Evolutionary conservation across 495 filamentous ascomycete genomes (phyloP).

Genomic region (Hypoxylon fragiforme): DNA sequence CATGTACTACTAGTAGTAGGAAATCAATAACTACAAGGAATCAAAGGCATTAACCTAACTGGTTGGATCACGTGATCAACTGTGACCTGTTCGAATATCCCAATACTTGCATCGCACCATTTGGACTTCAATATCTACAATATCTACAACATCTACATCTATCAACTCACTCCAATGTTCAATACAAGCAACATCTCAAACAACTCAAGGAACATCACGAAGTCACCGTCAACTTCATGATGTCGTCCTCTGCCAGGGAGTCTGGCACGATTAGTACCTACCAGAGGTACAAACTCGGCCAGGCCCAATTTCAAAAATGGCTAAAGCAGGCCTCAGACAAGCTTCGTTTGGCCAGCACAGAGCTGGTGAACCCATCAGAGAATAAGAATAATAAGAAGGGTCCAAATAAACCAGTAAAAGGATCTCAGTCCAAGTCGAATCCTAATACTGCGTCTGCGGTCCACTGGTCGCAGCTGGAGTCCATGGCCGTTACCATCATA

Average conservation of each 20-base stretch:
- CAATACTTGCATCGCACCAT: no score
- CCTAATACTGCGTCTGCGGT: constrained; percentile 2
- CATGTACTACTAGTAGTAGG: no score
- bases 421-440: neutral
- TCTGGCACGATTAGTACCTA: constrained; percentile 5
- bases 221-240: neutral
- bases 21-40: no score
- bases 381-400: neutral
- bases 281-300: constrained; percentile 33
- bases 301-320: constrained; percentile 40
- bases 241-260: neutral
- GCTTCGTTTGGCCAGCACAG: neutral
- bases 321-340: constrained; percentile 34
- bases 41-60: no score
- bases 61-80: no score
- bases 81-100: no score
- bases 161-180: no score
- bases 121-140: no score
- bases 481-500: constrained; percentile 22
- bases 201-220: neutral
- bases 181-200: no score
- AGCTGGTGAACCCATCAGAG: neutral
- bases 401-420: neutral
- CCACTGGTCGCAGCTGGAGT: constrained; percentile 31
- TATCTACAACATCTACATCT: no score